Evolutionary conservation across 441 rosid species (phyloP), one percentile per base, ranked within the genome.

Genomic region (Pelargonium citronellum): DNA sequence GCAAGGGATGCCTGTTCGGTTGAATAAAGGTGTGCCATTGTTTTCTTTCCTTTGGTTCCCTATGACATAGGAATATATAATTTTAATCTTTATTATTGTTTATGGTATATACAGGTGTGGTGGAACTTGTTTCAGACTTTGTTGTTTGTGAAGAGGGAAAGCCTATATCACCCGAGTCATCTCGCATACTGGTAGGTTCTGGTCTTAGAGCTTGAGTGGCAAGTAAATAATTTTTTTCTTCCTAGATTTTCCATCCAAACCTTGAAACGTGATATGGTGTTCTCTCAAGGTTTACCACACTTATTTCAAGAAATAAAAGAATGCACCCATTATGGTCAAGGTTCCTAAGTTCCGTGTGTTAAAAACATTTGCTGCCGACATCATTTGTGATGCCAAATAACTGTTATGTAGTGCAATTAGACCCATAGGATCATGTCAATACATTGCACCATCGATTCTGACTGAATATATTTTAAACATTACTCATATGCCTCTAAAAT

Each of bases 1-100:
- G 76, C 99, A 89, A 82, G 97, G 95, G 53, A 75, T 95, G 92
- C 99, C 98, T 73, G 98, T 95, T 73, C 85, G 98, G 67, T 82
- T 95, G 80, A 95, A 91, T 85, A 87, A 82, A 85, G 97, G 99
- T 95, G 53, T 30, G 39, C 44, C 4, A 16, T 72, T 58, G 46
- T 61, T 46, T 74, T 66, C 7, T 34, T 57, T 53, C 67, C 20
- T 64, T 16, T 67, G 51, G 51, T 49, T 41, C 64, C 6, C 10
- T 71, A 15, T 2, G 7, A 9, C 9, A 15, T 69, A 27, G 47
- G 19, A 8, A 10, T 66, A 1, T 46, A 5, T 47, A 73, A 16
- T 67, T 27, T 34, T 17, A 41, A 37, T 71, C n/a, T 51, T 69
- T 22, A 53, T 5, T n/a, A 53, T 43, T 24, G 39, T 27, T 58